Percentiles rank a stretch among this genome's conserved stretches.
These are phyloP conservation scores for Pelargonium citronellum DNA, from an alignment of 441 rosid genomes.

Conservation along the genomic window DNA sequence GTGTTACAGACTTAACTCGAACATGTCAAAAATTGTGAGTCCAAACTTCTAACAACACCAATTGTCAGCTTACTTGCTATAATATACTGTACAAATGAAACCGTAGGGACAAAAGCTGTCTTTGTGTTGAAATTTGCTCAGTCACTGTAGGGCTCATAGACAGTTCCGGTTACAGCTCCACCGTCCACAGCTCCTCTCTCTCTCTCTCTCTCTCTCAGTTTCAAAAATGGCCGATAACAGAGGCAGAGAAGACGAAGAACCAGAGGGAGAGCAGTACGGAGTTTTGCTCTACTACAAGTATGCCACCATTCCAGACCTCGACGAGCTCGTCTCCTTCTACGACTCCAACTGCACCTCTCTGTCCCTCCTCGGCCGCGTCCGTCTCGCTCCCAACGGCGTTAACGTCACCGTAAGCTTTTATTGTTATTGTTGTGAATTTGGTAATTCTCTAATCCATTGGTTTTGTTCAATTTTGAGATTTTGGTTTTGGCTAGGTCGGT, in stretches of 20 bases:
- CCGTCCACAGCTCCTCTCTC: no score
- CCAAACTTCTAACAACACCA: no score
- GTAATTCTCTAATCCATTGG: background rate
- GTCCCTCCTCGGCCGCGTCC: slow-evolving; percentile 74
- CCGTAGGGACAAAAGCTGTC: no score
- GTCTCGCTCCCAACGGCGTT: slow-evolving; percentile 75
- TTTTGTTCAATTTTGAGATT: background rate
- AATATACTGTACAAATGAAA: no score
- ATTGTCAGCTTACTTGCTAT: no score
- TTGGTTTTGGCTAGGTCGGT: slow-evolving; percentile 56
- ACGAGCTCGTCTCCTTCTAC: slow-evolving; percentile 61
- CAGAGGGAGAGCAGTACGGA: slow-evolving; percentile 39
- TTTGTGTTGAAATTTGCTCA: no score
- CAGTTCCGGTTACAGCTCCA: no score
- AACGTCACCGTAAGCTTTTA: slow-evolving; percentile 51
- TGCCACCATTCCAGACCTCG: slow-evolving; percentile 47
- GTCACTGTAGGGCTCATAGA: no score
- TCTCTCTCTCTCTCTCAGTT: background rate
- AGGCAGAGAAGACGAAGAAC: slow-evolving; percentile 7
- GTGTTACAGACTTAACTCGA: no score
- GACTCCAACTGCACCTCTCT: slow-evolving; percentile 61
- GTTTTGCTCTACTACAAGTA: slow-evolving; percentile 74
- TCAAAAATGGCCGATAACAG: background rate
- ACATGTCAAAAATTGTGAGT: no score
- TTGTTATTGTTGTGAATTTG: background rate